Base-by-base conservation (phyloP, 169 alveolate genomes). In the Theileria sp. region DNA sequence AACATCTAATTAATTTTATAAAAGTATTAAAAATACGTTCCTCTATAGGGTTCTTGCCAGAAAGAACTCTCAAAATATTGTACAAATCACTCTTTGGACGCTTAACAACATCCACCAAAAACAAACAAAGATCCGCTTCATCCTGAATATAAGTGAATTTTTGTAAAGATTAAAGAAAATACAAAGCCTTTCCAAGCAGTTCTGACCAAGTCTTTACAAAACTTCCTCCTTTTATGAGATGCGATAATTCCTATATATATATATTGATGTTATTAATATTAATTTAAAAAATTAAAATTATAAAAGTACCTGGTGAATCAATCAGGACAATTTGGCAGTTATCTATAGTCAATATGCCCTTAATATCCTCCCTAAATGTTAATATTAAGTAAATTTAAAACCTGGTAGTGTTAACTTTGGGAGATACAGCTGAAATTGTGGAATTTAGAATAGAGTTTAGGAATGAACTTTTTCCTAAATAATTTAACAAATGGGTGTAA, bases 141-240 rank as follows among this genome's bases (percentile, higher is more conserved):
- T 92, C 70, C 68, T 68, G 15, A 58, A 66, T 8, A 66, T 4
- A 44, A 32, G 36, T 32, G 36, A 32, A 17, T 65, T 28, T n/a
- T 65, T 65, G 38, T 44, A 5, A n/a, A 38, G 12, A 6, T 51
- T 13, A 13, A 10, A 30, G 17, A 77, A 49, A 38, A 80, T 66
- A 66, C 95, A 61, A 88, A 88, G 3, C 94, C 95, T 64, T 88
- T 80, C 96, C 96, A 93, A n/a, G 96, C 96, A 30, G 94, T 86
- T 62, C 81, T 88, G 12, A 93, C 94, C 65, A 93, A 89, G 28
- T 87, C 94, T 56, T 79, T 85, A 86, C 95, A 86, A 64, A 90
- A 93, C 75, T 71, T 80, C 80, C 90, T 80, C 36, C 92, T 92
- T 26, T 88, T 88, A 64, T 93, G 96, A 30, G 95, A 93, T 23